Evolutionary conservation across 345 rosid species (phyloP), one percentile per base, ranked within the genome.

Genomic region (Hirschfeldia incana): DNA sequence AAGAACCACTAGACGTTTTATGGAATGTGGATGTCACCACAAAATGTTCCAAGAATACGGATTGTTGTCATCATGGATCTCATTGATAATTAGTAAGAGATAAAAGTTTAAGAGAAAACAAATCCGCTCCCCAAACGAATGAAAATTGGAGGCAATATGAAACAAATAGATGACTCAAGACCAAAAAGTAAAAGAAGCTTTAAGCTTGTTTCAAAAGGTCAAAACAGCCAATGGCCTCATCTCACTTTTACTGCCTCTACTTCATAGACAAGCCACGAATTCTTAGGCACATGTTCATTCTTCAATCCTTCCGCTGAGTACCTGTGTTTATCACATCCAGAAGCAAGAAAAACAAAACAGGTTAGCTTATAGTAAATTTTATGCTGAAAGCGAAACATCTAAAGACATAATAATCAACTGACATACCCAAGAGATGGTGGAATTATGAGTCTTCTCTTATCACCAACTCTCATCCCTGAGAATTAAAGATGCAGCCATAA

Each of bases 391-490:
- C n/a, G 12, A 62, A 69, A 13, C 30, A 86, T 66, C 39, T 30
- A 36, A 49, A 49, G 8, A 58, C 39, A 30, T 62, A 76, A 26
- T 34, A 76, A 27, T 34, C 55, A 53, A 37, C 58, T 30, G 28
- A 67, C 81, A 81, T 88, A 94, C 98, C 97, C 90, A 82, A 91
- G 82, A 4, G 90, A 83, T 7, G 98, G 97, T 1, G 97, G 97
- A 75, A 92, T 81, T 0, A 82, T 83, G 13, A 94, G 83, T 81
- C 95, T 89, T 82, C 98, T 87, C 76, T 86, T 94, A 76, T 86
- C 95, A 58, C 97, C 98, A 74, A 87, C 84, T 69, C 85, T 88
- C 98, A 94, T 94, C 57, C 97, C 97, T 92, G 84, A 55, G 17
- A 60, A 82, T 76, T 5, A 49, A 1, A 46, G 53, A 46, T 12